Percentiles rank a stretch among this genome's conserved stretches.
These are phyloP conservation scores for Escovopsis sp. DNA, from an alignment of 2,329 filamentous ascomycete genomes.

Conservation along the genomic window DNA sequence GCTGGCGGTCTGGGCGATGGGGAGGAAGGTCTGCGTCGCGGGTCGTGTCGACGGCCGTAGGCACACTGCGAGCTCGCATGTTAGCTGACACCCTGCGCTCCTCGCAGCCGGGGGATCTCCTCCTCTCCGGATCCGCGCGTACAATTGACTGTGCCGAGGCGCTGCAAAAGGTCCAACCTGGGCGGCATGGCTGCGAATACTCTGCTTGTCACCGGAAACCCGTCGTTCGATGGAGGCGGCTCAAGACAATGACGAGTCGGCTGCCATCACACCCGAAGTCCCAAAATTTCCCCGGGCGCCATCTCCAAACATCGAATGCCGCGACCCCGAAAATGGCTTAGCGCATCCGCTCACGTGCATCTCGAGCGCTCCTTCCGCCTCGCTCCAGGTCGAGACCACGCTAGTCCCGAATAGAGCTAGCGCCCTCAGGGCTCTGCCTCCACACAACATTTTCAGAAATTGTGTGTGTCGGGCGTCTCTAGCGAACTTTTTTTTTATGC, in stretches of 20 bases:
- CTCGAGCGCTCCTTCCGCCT: neutral
- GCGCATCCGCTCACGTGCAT: slow-evolving; percentile 17
- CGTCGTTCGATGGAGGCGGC: neutral
- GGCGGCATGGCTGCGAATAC: slow-evolving; percentile 43
- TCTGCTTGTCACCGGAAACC: neutral
- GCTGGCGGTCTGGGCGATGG: slow-evolving; percentile 50
- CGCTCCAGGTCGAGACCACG: neutral
- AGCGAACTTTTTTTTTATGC: slow-evolving; percentile 28
- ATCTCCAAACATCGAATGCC: neutral
- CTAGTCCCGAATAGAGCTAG: slow-evolving; percentile 16
- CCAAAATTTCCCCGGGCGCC: neutral
- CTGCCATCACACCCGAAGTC: slow-evolving; percentile 9
- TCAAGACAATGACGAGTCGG: neutral
- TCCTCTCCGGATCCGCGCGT: slow-evolving; percentile 16
- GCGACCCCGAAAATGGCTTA: slow-evolving; percentile 9
- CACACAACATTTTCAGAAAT: slow-evolving; percentile 27
- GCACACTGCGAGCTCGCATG: slow-evolving; percentile 33
- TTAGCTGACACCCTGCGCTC: slow-evolving; percentile 1
- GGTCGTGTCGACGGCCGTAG: slow-evolving; percentile 38
- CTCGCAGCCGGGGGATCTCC: neutral
- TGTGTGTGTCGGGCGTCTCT: slow-evolving; percentile 15
- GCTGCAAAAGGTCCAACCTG: slow-evolving; percentile 46
- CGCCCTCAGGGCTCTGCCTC: slow-evolving; percentile 20
- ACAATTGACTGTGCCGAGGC: slow-evolving; percentile 47
- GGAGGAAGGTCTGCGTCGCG: slow-evolving; percentile 35